Percentiles rank a stretch among this genome's conserved stretches.
Evolutionary conservation across 192 early-diverging fungal species (phyloP).

Genomic region (Haplosporangium gracile): DNA sequence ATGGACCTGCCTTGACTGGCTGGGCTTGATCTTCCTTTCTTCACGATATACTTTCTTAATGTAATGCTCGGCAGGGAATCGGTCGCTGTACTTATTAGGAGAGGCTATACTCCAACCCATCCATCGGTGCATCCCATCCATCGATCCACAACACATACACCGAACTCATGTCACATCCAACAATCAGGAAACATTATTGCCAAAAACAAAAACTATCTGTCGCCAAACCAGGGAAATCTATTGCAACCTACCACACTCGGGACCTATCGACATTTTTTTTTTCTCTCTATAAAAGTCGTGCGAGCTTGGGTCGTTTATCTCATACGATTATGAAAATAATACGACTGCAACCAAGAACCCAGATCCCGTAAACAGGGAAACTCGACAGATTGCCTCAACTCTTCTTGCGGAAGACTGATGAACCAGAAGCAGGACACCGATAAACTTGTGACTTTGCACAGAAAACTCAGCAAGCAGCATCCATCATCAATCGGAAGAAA

Average conservation of each 20-base stretch:
- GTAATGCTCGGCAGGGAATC: conserved; percentile 16
- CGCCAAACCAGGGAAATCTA: not conserved
- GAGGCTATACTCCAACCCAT: conserved; percentile 7
- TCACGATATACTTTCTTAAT: conserved; percentile 48
- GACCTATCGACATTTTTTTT: not conserved
- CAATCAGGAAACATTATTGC: not conserved
- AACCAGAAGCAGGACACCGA: not conserved
- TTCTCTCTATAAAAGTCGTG: not conserved
- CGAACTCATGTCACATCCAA: not conserved
- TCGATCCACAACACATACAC: not conserved
- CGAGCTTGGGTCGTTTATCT: not conserved
- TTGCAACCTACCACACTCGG: not conserved
- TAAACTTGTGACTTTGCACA: not conserved
- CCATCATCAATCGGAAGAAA: not conserved
- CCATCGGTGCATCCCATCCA: conserved; percentile 33
- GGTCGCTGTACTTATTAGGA: not conserved
- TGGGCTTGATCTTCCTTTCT: conserved; percentile 34
- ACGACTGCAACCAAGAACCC: not conserved
- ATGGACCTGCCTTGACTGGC: conserved; percentile 2
- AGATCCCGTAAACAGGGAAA: not conserved
- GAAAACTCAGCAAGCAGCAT: not conserved
- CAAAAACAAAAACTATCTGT: not conserved
- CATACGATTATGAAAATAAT: not conserved
- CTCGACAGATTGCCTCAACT: not conserved
- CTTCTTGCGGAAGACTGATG: not conserved